Conservation (phyloP, 1,139 yeast genomes). For the Candida dubliniensis region DNA sequence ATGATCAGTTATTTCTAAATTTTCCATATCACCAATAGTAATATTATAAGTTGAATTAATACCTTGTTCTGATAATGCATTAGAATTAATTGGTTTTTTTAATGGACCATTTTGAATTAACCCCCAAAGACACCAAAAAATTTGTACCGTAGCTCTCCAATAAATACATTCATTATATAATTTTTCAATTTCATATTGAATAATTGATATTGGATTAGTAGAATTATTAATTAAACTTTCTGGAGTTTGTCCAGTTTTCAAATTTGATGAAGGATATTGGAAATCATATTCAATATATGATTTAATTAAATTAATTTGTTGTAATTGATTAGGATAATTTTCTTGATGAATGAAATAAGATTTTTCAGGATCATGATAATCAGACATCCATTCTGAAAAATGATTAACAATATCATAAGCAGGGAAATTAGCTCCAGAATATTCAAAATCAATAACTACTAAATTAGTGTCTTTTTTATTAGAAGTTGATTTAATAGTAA, state of each 20-base stretch:
- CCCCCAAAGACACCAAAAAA: constrained; percentile 93
- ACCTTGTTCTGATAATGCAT: constrained; percentile 27
- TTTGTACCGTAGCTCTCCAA: constrained; percentile 82
- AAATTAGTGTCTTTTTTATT: constrained; percentile 62
- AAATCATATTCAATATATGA: constrained; percentile 66
- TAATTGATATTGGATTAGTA: constrained; percentile 24
- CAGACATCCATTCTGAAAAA: constrained; percentile 93
- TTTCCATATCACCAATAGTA: constrained; percentile 29
- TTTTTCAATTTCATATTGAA: constrained; percentile 55
- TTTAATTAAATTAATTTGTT: constrained; percentile 69
- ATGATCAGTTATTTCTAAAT: constrained; percentile 19
- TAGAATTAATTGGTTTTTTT: constrained; percentile 16
- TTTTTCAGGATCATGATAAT: constrained; percentile 68
- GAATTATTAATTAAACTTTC: constrained; percentile 17
- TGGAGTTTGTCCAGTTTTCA: constrained; percentile 22
- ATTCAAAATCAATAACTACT: constrained; percentile 95
- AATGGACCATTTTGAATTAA: constrained; percentile 67
- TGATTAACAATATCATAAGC: constrained; percentile 92
- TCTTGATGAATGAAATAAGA: constrained; percentile 59
- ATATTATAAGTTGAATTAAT: constrained; percentile 43
- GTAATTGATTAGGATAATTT: constrained; percentile 63
- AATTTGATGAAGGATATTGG: constrained; percentile 37
- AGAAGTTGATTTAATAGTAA: constrained; percentile 30
- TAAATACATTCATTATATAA: constrained; percentile 63
- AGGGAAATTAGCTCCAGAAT: constrained; percentile 89